These are phyloP conservation scores for Poronia punctata DNA, from an alignment of 495 filamentous ascomycete genomes.

Conservation along the genomic window DNA sequence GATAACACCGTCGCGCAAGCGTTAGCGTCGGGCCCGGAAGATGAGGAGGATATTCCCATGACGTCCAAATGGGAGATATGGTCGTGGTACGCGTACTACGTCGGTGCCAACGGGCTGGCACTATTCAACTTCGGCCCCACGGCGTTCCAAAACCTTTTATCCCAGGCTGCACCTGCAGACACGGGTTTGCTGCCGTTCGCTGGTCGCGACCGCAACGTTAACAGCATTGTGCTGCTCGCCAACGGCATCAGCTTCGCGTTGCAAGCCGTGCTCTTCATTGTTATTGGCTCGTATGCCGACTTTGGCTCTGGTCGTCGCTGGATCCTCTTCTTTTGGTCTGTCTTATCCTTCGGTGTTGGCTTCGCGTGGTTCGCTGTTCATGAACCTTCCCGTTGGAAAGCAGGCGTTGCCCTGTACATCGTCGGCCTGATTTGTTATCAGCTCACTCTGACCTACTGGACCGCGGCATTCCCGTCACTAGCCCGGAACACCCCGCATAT, in stretches of 20 bases:
- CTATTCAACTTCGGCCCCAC: slow-evolving; percentile 66
- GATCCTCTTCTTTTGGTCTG: slow-evolving; percentile 52
- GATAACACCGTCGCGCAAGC: slow-evolving; percentile 39
- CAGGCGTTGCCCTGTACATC: slow-evolving; percentile 53
- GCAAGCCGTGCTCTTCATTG: slow-evolving; percentile 52
- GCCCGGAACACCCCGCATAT: slow-evolving; percentile 51
- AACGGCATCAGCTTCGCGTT: slow-evolving; percentile 61
- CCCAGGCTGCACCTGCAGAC: slow-evolving; percentile 44
- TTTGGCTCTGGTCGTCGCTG: slow-evolving; percentile 57
- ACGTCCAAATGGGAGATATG: slow-evolving; percentile 55
- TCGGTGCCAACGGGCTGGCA: slow-evolving; percentile 59
- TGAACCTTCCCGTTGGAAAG: slow-evolving; percentile 46
- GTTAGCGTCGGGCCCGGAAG: slow-evolving; percentile 47
- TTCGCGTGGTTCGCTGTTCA: slow-evolving; percentile 61
- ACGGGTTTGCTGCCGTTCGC: slow-evolving; percentile 43
- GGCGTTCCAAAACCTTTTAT: slow-evolving; percentile 57
- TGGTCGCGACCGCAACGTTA: slow-evolving; percentile 45
- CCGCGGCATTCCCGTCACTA: slow-evolving; percentile 56
- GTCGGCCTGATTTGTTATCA: slow-evolving; percentile 60
- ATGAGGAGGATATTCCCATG: slow-evolving; percentile 28
- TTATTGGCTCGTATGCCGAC: slow-evolving; percentile 54
- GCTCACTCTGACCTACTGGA: slow-evolving; percentile 61
- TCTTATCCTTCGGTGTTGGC: slow-evolving; percentile 53
- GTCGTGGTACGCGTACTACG: slow-evolving; percentile 63
- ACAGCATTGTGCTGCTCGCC: slow-evolving; percentile 54